phyloP scores from a whole-genome alignment of 371 early-diverging fungal genomes.

The Batkoa obscura region DNA sequence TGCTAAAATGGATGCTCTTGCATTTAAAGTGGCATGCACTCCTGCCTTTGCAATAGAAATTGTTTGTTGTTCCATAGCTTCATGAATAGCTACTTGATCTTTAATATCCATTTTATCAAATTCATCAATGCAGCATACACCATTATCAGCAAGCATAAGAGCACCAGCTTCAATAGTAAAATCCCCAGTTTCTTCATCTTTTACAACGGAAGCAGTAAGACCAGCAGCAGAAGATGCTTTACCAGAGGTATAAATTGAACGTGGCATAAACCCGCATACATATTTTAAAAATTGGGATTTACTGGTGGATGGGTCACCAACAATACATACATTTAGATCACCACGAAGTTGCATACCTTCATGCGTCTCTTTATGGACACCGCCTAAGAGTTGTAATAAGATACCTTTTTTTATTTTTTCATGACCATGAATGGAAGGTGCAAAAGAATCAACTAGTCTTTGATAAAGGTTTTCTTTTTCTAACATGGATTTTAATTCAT shows the following conservation, averaged over 20 bases:
- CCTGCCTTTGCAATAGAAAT: slow-evolving; percentile 99
- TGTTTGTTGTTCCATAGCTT: slow-evolving; percentile 99
- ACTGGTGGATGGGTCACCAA: slow-evolving; percentile 97
- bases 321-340: slow-evolving; percentile 97
- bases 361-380: slow-evolving; percentile 83
- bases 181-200: slow-evolving; percentile 98
- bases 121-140: slow-evolving; percentile 99
- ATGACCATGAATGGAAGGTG: slow-evolving; percentile 95
- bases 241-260: slow-evolving; percentile 95
- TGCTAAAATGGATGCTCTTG: slow-evolving; percentile 95
- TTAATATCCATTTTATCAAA: slow-evolving; percentile 99
- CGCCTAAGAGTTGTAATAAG: slow-evolving; percentile 88
- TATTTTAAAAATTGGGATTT: slow-evolving; percentile 95
- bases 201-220: slow-evolving; percentile 95
- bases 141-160: slow-evolving; percentile 98
- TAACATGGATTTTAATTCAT: slow-evolving; percentile 40
- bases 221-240: slow-evolving; percentile 99
- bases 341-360: slow-evolving; percentile 95
- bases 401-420: slow-evolving; percentile 96
- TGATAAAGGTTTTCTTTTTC: slow-evolving; percentile 23
- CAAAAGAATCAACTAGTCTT: slow-evolving; percentile 65
- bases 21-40: slow-evolving; percentile 97
- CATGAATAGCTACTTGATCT: slow-evolving; percentile 99
- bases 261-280: slow-evolving; percentile 72
- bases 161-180: slow-evolving; percentile 99